Evolutionary conservation across 2,329 filamentous ascomycete genomes (phyloP).

Genomic region (Penicillium sp.): DNA sequence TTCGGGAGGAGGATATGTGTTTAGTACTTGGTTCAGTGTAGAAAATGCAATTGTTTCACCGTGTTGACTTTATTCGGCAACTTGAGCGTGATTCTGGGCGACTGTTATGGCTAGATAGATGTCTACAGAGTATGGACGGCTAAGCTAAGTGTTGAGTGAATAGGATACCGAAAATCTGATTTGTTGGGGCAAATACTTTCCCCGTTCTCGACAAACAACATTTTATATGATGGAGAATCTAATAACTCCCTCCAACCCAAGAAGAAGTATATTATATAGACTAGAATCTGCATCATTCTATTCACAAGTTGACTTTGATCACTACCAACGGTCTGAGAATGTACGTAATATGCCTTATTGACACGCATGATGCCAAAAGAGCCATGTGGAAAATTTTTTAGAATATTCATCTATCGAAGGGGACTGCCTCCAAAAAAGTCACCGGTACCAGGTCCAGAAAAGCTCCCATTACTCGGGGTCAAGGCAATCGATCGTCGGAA

Average conservation of each 20-base stretch:
- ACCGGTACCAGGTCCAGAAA: slow-evolving; percentile 35
- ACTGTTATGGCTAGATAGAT: too few relatives aligned
- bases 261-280: not conserved
- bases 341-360: not conserved
- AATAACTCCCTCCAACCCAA: not conserved
- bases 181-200: not conserved
- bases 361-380: not conserved
- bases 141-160: too few relatives aligned
- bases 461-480: slow-evolving; percentile 44
- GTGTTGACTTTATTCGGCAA: too few relatives aligned
- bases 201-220: not conserved
- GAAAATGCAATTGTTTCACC: too few relatives aligned
- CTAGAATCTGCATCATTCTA: not conserved
- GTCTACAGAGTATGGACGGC: too few relatives aligned
- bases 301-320: not conserved
- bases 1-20: too few relatives aligned
- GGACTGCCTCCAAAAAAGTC: slow-evolving; percentile 44
- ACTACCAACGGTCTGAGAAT: not conserved
- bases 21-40: too few relatives aligned
- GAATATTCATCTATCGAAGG: slow-evolving; percentile 28
- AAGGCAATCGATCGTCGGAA: slow-evolving; percentile 43
- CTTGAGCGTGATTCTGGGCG: too few relatives aligned
- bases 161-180: not conserved
- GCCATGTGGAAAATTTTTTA: not conserved
- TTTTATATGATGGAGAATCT: not conserved